Percentiles rank a stretch among this genome's conserved stretches.
Evolutionary conservation across 2,329 filamentous ascomycete species (phyloP).

Genomic region (Venturia pyrina): DNA sequence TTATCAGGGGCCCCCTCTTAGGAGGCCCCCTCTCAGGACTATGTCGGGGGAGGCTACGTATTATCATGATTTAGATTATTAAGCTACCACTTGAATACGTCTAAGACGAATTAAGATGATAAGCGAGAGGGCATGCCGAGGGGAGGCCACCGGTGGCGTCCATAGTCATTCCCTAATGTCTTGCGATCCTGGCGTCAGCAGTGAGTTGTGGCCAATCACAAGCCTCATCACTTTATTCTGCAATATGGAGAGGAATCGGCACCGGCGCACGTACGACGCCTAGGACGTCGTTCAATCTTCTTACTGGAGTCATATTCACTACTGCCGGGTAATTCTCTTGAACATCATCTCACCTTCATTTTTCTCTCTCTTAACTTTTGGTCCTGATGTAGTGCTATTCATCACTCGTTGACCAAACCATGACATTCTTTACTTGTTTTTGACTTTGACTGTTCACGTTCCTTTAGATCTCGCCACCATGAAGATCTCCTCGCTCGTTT

Average conservation of each 20-base stretch:
- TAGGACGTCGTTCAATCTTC: background rate
- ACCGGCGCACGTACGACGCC: background rate
- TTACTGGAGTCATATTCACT: background rate
- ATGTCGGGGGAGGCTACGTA: too few relatives aligned
- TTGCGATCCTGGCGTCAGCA: background rate
- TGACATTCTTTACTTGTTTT: background rate
- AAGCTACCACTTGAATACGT: too few relatives aligned
- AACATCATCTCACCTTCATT: background rate
- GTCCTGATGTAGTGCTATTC: background rate
- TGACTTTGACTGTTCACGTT: background rate
- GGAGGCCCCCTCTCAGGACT: too few relatives aligned
- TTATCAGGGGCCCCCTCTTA: too few relatives aligned
- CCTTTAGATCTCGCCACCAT: background rate
- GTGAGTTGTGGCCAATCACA: background rate
- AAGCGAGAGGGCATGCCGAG: too few relatives aligned
- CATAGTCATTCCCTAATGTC: too few relatives aligned
- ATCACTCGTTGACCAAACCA: background rate
- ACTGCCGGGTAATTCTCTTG: background rate
- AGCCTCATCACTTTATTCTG: background rate
- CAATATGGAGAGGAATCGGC: constrained; percentile 2
- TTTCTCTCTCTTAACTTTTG: background rate
- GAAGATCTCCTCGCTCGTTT: background rate
- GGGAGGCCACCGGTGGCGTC: too few relatives aligned
- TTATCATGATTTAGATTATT: too few relatives aligned
- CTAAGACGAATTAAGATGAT: too few relatives aligned